Evolutionary conservation across 1,284 basidiomycete species (phyloP).

Genomic region (Ustilago tritici): DNA sequence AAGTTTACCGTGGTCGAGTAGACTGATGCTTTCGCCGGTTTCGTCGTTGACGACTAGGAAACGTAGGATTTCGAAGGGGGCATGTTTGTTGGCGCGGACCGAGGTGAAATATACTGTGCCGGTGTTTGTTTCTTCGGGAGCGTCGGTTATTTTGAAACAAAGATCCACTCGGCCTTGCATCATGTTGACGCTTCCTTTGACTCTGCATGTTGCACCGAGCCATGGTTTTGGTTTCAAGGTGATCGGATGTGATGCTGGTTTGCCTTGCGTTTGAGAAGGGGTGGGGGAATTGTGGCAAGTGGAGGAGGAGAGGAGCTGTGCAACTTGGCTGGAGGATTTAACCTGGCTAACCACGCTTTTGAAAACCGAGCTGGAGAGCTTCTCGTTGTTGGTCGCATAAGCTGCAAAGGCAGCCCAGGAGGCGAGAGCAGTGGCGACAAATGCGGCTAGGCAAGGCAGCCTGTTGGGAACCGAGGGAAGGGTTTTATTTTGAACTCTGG

Average conservation of each 20-base stretch:
- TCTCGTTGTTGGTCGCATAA: slow-evolving; percentile 64
- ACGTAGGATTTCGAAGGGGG: slow-evolving; percentile 56
- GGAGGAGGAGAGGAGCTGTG: slow-evolving; percentile 42
- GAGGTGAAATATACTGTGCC: slow-evolving; percentile 63
- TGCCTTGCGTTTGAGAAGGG: no score
- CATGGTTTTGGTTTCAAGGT: slow-evolving; percentile 23
- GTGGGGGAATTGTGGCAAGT: slow-evolving; percentile 9
- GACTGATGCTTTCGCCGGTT: slow-evolving; percentile 21
- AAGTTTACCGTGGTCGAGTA: slow-evolving; percentile 17
- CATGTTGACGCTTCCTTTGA: slow-evolving; percentile 59
- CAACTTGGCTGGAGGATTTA: slow-evolving; percentile 37
- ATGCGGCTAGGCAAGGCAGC: slow-evolving; percentile 9
- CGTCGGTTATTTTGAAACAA: slow-evolving; percentile 41
- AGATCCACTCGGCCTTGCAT: slow-evolving; percentile 63
- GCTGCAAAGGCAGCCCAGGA: slow-evolving; percentile 53
- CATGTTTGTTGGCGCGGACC: slow-evolving; percentile 41
- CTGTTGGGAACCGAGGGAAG: slow-evolving; percentile 24
- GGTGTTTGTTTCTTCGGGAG: rapidly evolving
- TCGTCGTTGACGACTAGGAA: slow-evolving; percentile 55
- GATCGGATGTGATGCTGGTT: not conserved
- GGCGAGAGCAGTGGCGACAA: slow-evolving; percentile 14
- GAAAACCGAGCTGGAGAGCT: slow-evolving; percentile 52
- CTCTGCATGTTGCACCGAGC: slow-evolving; percentile 38
- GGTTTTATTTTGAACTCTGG: not conserved
- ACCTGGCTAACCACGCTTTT: slow-evolving; percentile 51